Percentiles rank a stretch among this genome's conserved stretches.
These are phyloP conservation scores for Heterobasidion parviporum DNA, from an alignment of 1,284 basidiomycete species.

Conservation along the genomic window DNA sequence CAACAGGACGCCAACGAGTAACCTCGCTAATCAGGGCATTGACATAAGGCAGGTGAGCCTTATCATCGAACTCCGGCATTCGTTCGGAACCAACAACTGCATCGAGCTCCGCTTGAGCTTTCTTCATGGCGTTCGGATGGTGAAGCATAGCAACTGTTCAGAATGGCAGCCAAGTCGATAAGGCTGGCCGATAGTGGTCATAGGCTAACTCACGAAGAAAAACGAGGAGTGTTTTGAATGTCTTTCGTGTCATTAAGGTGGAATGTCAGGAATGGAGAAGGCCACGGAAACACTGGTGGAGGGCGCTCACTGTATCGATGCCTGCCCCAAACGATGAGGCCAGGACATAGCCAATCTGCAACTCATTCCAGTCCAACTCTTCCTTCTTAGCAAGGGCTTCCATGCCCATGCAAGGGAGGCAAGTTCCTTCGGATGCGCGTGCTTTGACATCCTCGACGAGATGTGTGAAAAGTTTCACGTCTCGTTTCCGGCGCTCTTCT, in stretches of 20 bases:
- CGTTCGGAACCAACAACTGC: slow-evolving; percentile 32
- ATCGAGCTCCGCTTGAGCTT: slow-evolving; percentile 39
- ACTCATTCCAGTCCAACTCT: slow-evolving; percentile 32
- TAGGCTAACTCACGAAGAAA: slow-evolving; percentile 28
- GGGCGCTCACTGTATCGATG: slow-evolving; percentile 32
- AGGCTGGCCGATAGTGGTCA: neutral
- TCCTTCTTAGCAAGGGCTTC: slow-evolving; percentile 31
- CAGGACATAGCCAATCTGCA: slow-evolving; percentile 38
- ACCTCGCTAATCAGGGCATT: slow-evolving; percentile 34
- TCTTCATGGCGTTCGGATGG: slow-evolving; percentile 21
- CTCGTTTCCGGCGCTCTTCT: slow-evolving; percentile 29
- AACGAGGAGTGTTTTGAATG: slow-evolving; percentile 29
- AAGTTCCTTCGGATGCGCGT: slow-evolving; percentile 31
- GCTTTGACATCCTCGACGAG: slow-evolving; percentile 37
- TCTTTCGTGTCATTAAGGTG: slow-evolving; percentile 17
- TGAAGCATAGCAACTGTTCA: slow-evolving; percentile 5
- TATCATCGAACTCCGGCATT: slow-evolving; percentile 38
- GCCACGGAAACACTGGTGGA: neutral
- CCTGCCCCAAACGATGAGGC: slow-evolving; percentile 41
- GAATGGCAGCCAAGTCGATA: neutral
- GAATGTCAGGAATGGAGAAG: neutral
- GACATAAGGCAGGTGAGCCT: slow-evolving; percentile 32
- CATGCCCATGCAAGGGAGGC: slow-evolving; percentile 33
- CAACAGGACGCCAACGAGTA: slow-evolving; percentile 34
- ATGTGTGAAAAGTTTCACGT: slow-evolving; percentile 33